Conservation (phyloP, 2,329 filamentous ascomycete genomes). For the Erysiphe neolycopersici region DNA sequence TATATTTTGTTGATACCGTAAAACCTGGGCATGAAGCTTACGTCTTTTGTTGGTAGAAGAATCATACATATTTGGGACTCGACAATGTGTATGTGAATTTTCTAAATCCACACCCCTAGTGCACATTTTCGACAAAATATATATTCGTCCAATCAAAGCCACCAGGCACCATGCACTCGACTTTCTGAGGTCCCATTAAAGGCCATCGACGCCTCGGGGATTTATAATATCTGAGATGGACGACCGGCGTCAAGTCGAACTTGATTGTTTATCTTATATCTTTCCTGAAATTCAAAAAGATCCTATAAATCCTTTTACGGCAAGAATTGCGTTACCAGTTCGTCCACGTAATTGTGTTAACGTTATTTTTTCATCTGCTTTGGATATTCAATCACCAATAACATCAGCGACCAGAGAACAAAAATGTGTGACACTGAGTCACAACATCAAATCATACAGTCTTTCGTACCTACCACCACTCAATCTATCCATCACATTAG, state of each 20-base stretch:
- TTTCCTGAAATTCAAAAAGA: slow-evolving; percentile 33
- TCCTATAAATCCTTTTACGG: slow-evolving; percentile 19
- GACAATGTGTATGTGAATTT: too few relatives aligned
- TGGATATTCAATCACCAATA: slow-evolving; percentile 13
- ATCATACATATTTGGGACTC: too few relatives aligned
- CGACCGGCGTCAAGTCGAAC: slow-evolving; percentile 28
- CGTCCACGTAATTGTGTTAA: slow-evolving; percentile 26
- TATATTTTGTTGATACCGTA: too few relatives aligned
- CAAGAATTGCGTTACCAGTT: slow-evolving; percentile 28
- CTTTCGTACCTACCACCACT: slow-evolving; percentile 28
- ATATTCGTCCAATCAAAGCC: too few relatives aligned
- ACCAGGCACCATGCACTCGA: too few relatives aligned
- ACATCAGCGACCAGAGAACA: slow-evolving; percentile 7
- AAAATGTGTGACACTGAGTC: slow-evolving; percentile 2
- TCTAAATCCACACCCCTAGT: too few relatives aligned
- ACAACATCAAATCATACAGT: slow-evolving; percentile 8
- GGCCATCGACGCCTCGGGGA: too few relatives aligned
- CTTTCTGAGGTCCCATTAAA: too few relatives aligned
- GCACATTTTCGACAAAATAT: too few relatives aligned
- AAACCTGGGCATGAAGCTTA: too few relatives aligned
- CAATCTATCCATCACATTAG: slow-evolving; percentile 25
- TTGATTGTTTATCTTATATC: slow-evolving; percentile 34
- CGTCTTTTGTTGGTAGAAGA: too few relatives aligned
- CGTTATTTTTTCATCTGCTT: slow-evolving; percentile 21
- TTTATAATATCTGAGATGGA: slow-evolving; percentile 25